Conservation (phyloP, 352 stramenopile genomes). For the Globisporangium camurandrum region DNA sequence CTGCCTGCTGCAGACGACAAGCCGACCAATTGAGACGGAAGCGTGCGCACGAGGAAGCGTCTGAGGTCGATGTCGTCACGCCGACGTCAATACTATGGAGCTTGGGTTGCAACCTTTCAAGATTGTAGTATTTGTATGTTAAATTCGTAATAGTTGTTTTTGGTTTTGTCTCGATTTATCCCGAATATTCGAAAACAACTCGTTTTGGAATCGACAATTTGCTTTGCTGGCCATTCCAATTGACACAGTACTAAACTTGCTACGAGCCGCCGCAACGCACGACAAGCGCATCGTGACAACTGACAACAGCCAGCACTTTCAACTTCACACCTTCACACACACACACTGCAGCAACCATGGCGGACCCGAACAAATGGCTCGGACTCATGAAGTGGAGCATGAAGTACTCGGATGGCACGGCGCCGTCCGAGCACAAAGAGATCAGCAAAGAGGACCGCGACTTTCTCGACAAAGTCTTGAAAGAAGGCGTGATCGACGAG, state of each 20-base stretch:
- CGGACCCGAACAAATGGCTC: constrained; percentile 83
- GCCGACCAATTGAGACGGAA: too few relatives aligned
- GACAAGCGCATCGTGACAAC: not conserved
- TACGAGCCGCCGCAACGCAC: too few relatives aligned
- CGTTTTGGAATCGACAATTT: not conserved
- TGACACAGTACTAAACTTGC: too few relatives aligned
- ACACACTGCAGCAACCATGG: constrained; percentile 20
- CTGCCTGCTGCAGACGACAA: too few relatives aligned
- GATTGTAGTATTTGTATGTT: too few relatives aligned
- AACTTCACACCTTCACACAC: not conserved
- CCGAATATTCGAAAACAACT: not conserved
- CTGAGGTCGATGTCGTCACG: too few relatives aligned
- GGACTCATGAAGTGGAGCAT: constrained; percentile 86
- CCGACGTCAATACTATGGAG: too few relatives aligned
- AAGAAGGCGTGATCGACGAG: constrained; percentile 80
- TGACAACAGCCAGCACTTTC: not conserved
- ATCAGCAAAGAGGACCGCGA: constrained; percentile 72
- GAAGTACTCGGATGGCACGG: constrained; percentile 80
- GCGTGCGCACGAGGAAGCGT: too few relatives aligned
- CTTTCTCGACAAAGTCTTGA: constrained; percentile 80
- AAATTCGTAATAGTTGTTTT: not conserved
- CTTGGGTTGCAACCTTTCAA: not conserved
- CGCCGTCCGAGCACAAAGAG: constrained; percentile 43
- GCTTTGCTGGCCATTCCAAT: not conserved
- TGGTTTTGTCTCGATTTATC: not conserved